phyloP scores from a whole-genome alignment of 1,284 basidiomycete genomes.

The Ceratobasidium sp. region DNA sequence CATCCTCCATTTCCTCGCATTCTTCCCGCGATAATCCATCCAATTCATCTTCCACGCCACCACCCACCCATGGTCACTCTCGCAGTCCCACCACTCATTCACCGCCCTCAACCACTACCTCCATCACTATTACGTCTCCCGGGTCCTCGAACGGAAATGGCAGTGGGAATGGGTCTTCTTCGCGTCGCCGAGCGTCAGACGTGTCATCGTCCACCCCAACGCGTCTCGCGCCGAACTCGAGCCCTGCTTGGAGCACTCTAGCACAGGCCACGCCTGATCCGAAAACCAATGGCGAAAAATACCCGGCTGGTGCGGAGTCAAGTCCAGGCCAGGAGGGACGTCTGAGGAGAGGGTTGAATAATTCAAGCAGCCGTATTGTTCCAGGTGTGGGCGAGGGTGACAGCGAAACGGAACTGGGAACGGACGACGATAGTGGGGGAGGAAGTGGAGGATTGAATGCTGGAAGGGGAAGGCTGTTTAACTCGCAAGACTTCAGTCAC shows the following conservation, averaged over 20 bases:
- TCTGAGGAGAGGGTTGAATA: slow-evolving; percentile 29
- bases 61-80: neutral
- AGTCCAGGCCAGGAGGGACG: slow-evolving; percentile 27
- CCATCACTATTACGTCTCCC: slow-evolving; percentile 36
- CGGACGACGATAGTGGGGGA: slow-evolving; percentile 24
- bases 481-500: slow-evolving; percentile 21
- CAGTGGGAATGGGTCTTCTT: slow-evolving; percentile 19
- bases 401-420: slow-evolving; percentile 26
- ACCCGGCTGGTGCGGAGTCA: neutral
- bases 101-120: slow-evolving; percentile 5
- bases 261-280: slow-evolving; percentile 17
- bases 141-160: slow-evolving; percentile 22
- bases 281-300: neutral
- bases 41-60: neutral
- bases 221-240: slow-evolving; percentile 6
- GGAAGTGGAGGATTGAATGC: slow-evolving; percentile 17
- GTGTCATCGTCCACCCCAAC: slow-evolving; percentile 30
- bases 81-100: slow-evolving; percentile 17
- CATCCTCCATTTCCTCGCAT: slow-evolving; percentile 10
- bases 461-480: slow-evolving; percentile 8
- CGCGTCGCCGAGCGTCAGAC: slow-evolving; percentile 30
- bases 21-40: neutral
- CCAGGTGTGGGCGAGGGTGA: slow-evolving; percentile 34
- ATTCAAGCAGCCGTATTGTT: slow-evolving; percentile 19
- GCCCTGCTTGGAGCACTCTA: slow-evolving; percentile 30